Evolutionary conservation across 805 yeast genomes (phyloP), one percentile per base, ranked within the genome.

Genomic region (Metschnikowia picachoensis): DNA sequence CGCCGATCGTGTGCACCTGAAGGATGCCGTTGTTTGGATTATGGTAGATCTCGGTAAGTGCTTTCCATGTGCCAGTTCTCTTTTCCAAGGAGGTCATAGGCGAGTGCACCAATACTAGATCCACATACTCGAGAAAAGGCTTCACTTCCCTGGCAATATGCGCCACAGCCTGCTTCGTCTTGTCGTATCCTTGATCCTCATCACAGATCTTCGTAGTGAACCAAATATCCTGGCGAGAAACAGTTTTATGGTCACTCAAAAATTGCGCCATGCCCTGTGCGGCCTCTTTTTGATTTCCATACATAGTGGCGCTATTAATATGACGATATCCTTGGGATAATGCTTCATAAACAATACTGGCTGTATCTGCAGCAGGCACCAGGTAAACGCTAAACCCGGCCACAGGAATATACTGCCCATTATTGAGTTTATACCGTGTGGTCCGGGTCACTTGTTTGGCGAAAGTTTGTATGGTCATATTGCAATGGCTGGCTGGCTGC

Each of bases 31-130:
- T 85, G 43, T 51, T 39, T 12, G 69, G 67, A 5, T 64, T 60
- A 20, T 62, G 74, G 16, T 80, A 83, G 16, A 79, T 80, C 52
- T 87, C 92, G 62, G 87, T 90, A 74, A 87, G 73, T 1, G 90
- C 91, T 56, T 67, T 72, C 78, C 83, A 86, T 0, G 90, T 77
- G 30, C 74, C 87, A 37, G 83, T 56, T 58, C 92, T 72, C 56
- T 66, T 53, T 31, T 58, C 64, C 48, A 60, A 63, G 39, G 43
- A 40, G 11, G 68, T 48, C 42, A 43, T 37, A 28, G 94, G 94
- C 8, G 83, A 72, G 57, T 83, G 87, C 30, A 69, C 51, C 47
- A 72, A 62, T 3, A 70, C 47, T 53, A 72, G 61, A 53, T 72
- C 76, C 41, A 72, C 70, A 50, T 70, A 67, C 2, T 50, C 72